Evolutionary conservation across 148 eudicot genomes (phyloP), one percentile per base, ranked within the genome.

Genomic region (Chenopodium album): DNA sequence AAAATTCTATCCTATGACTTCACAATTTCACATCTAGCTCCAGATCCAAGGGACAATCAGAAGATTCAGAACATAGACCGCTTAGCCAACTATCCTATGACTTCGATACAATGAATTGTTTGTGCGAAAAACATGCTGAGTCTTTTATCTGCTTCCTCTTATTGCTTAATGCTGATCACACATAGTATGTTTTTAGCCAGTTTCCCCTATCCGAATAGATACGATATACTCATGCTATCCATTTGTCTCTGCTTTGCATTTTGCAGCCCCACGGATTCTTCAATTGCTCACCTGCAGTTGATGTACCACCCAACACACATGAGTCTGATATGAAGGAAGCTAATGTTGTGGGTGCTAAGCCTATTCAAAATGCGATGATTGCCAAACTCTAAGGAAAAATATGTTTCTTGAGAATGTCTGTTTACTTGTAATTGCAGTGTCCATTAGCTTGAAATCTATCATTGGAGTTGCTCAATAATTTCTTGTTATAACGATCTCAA

Each of bases 181-280:
- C 2, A 34, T 2, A 34, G 23, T 41, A 7, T 71, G 50, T 34
- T 76, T n/a, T 76, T 31, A 62, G 19, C 56, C 62, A 69, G 65
- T 68, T 52, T 52, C n/a, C 26, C 65, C 66, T 9, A 0, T 69
- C 16, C 8, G 50, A 23, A 28, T 52, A 28, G 28, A 26, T 56
- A 23, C 3, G 0, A 41, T 6, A 41, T 68, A 28, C 64, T 71
- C 32, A 64, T 23, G 52, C 0, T 41, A 17, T 44, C 64, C 1
- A 11, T 46, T 41, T 59, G 20, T 17, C 4, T 8, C 41, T 71
- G 32, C 64, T 79, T 73, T 28, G 47, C 12, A 81, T 44, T 63
- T 41, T 75, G 78, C 88, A 89, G 92, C 92, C 92, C 0, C 92
- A 91, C 75, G 93, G 93, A 78, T 91, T 91, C 83, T 91, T 91